Evolutionary conservation across 2,329 filamentous ascomycete species (phyloP).

Genomic region (Fusarium sp.): DNA sequence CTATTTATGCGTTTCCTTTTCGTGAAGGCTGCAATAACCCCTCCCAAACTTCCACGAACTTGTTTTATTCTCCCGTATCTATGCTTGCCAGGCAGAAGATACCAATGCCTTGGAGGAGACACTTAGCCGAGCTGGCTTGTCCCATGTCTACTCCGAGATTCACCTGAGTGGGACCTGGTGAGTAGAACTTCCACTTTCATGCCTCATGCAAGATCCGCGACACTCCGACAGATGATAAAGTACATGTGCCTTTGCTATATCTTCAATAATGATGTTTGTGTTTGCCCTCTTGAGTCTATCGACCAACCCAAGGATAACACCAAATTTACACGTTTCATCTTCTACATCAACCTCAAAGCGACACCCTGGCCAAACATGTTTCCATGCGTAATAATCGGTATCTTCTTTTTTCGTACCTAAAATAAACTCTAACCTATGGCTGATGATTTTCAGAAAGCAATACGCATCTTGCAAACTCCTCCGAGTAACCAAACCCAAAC

Average conservation of each 20-base stretch:
- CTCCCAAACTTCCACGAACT: too few species aligned
- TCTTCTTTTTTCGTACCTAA: not conserved
- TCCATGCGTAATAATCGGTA: not conserved
- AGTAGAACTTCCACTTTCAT: not conserved
- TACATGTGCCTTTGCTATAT: not conserved
- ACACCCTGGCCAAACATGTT: not conserved
- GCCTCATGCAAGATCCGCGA: not conserved
- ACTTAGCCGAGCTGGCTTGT: not conserved
- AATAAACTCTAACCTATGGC: not conserved
- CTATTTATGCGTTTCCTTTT: not conserved
- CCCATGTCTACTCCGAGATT: not conserved
- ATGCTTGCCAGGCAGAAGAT: too few species aligned
- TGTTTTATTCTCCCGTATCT: too few species aligned
- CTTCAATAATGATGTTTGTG: not conserved
- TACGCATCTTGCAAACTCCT: constrained; percentile 7
- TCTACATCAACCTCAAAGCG: not conserved
- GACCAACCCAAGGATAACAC: not conserved
- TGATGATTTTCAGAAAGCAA: not conserved
- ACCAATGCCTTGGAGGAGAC: not conserved
- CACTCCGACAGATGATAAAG: not conserved
- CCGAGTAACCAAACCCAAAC: constrained; percentile 2
- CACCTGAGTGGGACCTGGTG: not conserved
- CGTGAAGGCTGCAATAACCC: not conserved
- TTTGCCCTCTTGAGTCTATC: not conserved
- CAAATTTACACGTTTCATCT: not conserved